Evolutionary conservation across 2,329 filamentous ascomycete species (phyloP).

Genomic region (Trichoderma breve): DNA sequence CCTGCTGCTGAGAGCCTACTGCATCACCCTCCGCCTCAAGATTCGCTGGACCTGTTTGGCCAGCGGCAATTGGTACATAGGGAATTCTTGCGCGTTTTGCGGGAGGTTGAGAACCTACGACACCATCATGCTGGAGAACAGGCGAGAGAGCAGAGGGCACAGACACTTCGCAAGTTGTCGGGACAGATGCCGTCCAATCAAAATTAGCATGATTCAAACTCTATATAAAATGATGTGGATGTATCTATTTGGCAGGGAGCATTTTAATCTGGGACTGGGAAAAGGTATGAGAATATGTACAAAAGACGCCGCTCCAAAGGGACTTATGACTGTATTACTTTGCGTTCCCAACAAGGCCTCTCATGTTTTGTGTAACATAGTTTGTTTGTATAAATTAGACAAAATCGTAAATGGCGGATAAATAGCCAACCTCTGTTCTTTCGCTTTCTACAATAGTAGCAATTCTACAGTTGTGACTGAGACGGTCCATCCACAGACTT

Average conservation of each 20-base stretch:
- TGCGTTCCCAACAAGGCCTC: background rate
- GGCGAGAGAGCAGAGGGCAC: conserved; percentile 23
- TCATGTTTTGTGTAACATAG: background rate
- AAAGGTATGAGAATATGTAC: background rate
- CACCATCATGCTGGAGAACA: conserved; percentile 15
- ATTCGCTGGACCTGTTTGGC: conserved; percentile 19
- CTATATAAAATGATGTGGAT: background rate
- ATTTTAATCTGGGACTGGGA: background rate
- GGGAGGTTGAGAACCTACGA: conserved; percentile 31
- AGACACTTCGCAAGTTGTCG: conserved; percentile 19
- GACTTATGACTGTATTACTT: background rate
- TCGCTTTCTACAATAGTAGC: background rate
- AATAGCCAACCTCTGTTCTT: background rate
- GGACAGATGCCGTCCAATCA: background rate
- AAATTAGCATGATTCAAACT: background rate
- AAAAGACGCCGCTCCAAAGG: background rate
- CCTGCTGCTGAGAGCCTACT: conserved; percentile 43
- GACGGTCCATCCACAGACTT: conserved; percentile 26
- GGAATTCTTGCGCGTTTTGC: conserved; percentile 35
- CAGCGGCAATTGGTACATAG: conserved; percentile 29
- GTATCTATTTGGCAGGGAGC: background rate
- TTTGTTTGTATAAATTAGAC: background rate
- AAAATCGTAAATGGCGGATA: background rate
- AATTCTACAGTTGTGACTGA: conserved; percentile 1
- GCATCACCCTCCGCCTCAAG: conserved; percentile 21